phyloP scores from a whole-genome alignment of 495 filamentous ascomycete species.

The Darksidea phi region DNA sequence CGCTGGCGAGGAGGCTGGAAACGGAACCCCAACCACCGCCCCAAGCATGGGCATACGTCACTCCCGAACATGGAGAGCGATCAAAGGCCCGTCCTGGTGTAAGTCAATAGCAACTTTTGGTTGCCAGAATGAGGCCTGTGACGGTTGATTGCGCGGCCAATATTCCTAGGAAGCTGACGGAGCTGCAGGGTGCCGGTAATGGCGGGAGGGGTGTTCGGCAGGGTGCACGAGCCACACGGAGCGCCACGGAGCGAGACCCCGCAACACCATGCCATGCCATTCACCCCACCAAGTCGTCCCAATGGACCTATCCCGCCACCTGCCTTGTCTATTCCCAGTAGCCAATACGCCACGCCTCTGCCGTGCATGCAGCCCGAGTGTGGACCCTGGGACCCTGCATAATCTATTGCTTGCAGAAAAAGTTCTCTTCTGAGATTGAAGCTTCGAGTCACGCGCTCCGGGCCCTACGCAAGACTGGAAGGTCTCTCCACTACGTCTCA shows the following conservation, averaged over 20 bases:
- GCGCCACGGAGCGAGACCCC: neutral
- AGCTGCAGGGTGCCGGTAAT: neutral
- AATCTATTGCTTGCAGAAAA: slow-evolving; percentile 6
- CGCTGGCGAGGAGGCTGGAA: slow-evolving; percentile 19
- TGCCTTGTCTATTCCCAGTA: neutral
- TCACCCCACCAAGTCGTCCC: neutral
- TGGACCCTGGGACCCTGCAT: slow-evolving; percentile 18
- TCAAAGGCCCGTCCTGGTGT: neutral
- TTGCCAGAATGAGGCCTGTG: neutral
- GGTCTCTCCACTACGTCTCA: neutral
- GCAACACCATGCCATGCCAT: slow-evolving; percentile 1
- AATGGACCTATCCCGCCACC: neutral
- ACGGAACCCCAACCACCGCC: slow-evolving; percentile 20
- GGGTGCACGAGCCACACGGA: neutral
- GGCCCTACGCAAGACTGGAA: neutral
- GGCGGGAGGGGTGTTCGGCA: neutral
- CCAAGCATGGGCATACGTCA: neutral
- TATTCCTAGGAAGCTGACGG: neutral
- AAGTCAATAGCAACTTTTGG: neutral
- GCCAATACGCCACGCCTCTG: neutral
- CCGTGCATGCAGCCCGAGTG: neutral
- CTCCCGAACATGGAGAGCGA: neutral
- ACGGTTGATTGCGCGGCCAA: neutral
- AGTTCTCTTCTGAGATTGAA: slow-evolving; percentile 5
- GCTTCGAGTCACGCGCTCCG: slow-evolving; percentile 25